Base-by-base conservation (phyloP, 2,329 filamentous ascomycete genomes). In the Rhinocladiella similis region DNA sequence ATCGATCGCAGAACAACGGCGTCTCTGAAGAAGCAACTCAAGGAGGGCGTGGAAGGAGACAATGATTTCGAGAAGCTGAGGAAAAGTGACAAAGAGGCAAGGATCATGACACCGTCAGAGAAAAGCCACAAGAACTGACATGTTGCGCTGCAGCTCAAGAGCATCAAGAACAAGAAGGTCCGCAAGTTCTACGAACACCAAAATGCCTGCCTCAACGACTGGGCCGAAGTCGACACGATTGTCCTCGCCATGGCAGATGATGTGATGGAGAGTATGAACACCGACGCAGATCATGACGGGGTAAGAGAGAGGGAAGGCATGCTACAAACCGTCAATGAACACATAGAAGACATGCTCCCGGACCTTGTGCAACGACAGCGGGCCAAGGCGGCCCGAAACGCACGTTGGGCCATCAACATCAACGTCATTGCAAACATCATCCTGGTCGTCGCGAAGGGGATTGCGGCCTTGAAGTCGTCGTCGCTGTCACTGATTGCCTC, bases 401-500 rank as follows among this genome's bases (percentile, higher is more conserved):
- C 82, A 0, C 77, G 74, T 61, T 82, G 79, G 78, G 83, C 82
- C 0, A 82, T 83, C 64, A 83, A 83, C 65, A 75, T 84, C 66
- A 86, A 86, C 58, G 77, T 85, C 5, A 67, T 80, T n/a, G 82
- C 83, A 38, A 86, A 86, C 62, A 75, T 84, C 39, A 65, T 83
- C 46, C 74, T 85, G 1, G 72, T 86, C 2, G 70, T 74, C 9
- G 81, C 80, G 3, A 86, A 86, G 65, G 74, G 80, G 45, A 71
- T 78, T 13, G 82, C 82, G 13, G 81, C 80, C 16, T 71, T 80
- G 39, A 78, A 76, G 60, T 83, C 82, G 2, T 78, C 72, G 47
- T 86, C 83, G 1, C 75, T 86, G 5, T 86, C 83, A 1, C 74
- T 86, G 16, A 80, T 86, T 33, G 83, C 83, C 10, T 84, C 81